phyloP scores from a whole-genome alignment of 805 yeast species.

The Sungouiozyma ichnusensis region DNA sequence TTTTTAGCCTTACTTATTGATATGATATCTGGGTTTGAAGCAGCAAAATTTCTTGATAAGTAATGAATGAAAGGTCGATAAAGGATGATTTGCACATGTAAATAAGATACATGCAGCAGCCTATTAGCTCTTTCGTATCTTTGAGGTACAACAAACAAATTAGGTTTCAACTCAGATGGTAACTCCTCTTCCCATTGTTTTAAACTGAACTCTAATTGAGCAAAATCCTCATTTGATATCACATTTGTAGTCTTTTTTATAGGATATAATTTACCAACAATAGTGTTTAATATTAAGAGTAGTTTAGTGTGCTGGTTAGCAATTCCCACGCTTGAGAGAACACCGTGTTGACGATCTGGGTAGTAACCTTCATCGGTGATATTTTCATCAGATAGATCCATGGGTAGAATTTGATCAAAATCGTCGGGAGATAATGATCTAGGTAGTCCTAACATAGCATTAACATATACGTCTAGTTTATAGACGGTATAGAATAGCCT shows the following conservation, averaged over 20 bases:
- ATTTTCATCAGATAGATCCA: constrained; percentile 77
- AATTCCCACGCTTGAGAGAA: constrained; percentile 35
- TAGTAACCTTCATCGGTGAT: constrained; percentile 49
- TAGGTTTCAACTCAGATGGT: constrained; percentile 64
- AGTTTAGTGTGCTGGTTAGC: constrained; percentile 79
- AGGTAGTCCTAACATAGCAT: constrained; percentile 82
- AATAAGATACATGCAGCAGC: constrained; percentile 58
- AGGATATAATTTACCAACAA: constrained; percentile 68
- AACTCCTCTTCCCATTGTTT: constrained; percentile 63
- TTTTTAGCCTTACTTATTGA: constrained; percentile 70
- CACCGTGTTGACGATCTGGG: constrained; percentile 18
- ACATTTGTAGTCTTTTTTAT: constrained; percentile 24
- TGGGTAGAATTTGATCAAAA: constrained; percentile 77
- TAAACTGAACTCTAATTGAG: constrained; percentile 58
- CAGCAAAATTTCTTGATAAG: constrained; percentile 41
- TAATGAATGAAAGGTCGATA: constrained; percentile 84
- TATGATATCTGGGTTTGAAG: constrained; percentile 15
- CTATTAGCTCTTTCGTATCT: constrained; percentile 64
- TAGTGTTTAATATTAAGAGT: constrained; percentile 57
- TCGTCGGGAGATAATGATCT: constrained; percentile 66
- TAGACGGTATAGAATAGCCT: constrained; percentile 81
- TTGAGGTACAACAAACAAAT: constrained; percentile 24
- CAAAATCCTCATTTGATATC: constrained; percentile 39
- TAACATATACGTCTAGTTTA: constrained; percentile 84
- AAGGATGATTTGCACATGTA: constrained; percentile 74